A percentile compares a stretch with the other conserved stretches of the same genome.
Conservation (phyloP, 1,139 yeast species). For the Yueomyces sp. region DNA sequence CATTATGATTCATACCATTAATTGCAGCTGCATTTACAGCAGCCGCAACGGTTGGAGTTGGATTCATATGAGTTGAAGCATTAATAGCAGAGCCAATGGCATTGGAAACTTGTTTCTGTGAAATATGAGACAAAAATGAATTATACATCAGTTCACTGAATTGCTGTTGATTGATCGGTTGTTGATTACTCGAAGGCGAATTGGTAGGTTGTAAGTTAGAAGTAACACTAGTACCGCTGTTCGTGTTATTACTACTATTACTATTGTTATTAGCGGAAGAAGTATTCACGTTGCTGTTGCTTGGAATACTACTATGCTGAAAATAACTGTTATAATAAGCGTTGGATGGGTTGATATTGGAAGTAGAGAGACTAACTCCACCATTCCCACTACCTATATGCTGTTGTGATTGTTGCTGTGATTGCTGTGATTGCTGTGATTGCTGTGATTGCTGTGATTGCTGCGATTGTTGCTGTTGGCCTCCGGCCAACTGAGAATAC, state of each 20-base stretch:
- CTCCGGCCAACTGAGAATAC: no score
- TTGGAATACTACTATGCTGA: neutral
- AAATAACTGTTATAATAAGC: slow-evolving; percentile 3
- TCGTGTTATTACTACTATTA: slow-evolving; percentile 3
- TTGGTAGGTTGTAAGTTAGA: slow-evolving; percentile 2
- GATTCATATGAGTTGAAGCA: slow-evolving; percentile 7
- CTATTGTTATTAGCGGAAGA: slow-evolving; percentile 5
- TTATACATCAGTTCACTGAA: slow-evolving; percentile 19
- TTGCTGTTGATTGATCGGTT: slow-evolving; percentile 8
- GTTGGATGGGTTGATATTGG: slow-evolving; percentile 1
- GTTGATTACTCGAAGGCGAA: neutral
- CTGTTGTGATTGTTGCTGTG: slow-evolving; percentile 5
- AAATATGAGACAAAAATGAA: slow-evolving; percentile 16
- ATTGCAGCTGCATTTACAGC: slow-evolving; percentile 5
- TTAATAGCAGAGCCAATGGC: slow-evolving; percentile 5
- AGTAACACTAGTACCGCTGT: slow-evolving; percentile 2
- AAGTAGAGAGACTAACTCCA: no score
- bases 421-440: slow-evolving; percentile 4
- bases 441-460: neutral
- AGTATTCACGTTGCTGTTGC: slow-evolving; percentile 4
- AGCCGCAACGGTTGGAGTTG: slow-evolving; percentile 11
- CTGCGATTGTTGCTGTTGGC: no score
- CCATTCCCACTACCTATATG: neutral
- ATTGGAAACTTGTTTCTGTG: slow-evolving; percentile 12
- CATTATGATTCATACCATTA: neutral